A percentile compares a stretch with the other conserved stretches of the same genome.
Conservation (phyloP, 164 flowering plant species). For the Vitis riparia region DNA sequence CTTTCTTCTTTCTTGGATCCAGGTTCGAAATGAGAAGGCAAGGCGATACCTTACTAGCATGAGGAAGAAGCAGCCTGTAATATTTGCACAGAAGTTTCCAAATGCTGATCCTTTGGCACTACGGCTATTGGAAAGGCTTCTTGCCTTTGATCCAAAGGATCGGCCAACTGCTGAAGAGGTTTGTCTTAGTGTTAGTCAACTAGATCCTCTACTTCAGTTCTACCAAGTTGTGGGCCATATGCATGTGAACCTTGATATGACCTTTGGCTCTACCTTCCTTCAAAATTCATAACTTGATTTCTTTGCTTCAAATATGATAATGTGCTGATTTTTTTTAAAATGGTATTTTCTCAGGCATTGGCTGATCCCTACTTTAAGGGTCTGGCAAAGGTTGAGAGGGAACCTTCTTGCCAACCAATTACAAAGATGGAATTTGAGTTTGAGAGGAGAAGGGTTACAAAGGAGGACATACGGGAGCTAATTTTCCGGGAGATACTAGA, state of each 20-base stretch:
- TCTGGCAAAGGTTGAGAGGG: slow-evolving; percentile 77
- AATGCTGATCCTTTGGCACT: slow-evolving; percentile 89
- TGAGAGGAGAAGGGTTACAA: slow-evolving; percentile 83
- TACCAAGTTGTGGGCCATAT: background rate
- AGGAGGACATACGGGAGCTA: slow-evolving; percentile 82
- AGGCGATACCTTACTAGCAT: slow-evolving; percentile 82
- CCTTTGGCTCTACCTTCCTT: background rate
- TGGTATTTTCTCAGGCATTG: slow-evolving; percentile 53
- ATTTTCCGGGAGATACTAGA: slow-evolving; percentile 87
- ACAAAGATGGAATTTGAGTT: slow-evolving; percentile 91
- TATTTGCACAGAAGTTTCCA: slow-evolving; percentile 80
- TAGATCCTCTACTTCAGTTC: background rate
- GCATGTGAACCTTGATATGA: background rate
- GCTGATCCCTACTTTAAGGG: slow-evolving; percentile 94
- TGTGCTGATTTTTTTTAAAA: background rate
- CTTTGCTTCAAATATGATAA: background rate
- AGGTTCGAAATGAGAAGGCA: slow-evolving; percentile 95
- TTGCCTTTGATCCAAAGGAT: slow-evolving; percentile 95
- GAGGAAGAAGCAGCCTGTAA: slow-evolving; percentile 84
- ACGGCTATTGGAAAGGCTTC: slow-evolving; percentile 65
- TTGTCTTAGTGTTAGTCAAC: background rate
- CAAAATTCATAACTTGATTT: background rate
- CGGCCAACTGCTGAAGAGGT: slow-evolving; percentile 98
- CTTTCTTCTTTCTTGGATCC: slow-evolving; percentile 10
- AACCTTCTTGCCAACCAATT: slow-evolving; percentile 90